Conservation (phyloP, 768 basidiomycete genomes). For the Rhodocollybia butyracea region DNA sequence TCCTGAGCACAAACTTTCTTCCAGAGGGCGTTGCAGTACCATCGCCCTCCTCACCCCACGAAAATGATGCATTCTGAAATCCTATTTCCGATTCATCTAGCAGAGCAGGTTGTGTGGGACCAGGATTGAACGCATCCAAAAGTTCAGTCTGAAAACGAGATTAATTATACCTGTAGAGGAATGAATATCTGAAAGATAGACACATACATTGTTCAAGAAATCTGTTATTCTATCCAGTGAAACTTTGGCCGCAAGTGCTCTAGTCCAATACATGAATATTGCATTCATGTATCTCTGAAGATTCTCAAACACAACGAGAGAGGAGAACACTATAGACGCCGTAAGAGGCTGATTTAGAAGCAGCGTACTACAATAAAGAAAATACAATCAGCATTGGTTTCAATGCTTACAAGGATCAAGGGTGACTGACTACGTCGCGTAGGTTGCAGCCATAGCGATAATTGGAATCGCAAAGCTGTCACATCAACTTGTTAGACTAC, state of each 20-base stretch:
- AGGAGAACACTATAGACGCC: conserved; percentile 23
- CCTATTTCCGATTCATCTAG: too few relatives aligned
- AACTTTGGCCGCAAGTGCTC: conserved; percentile 33
- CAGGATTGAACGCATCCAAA: conserved; percentile 19
- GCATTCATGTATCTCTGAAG: conserved; percentile 34
- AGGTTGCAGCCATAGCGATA: conserved; percentile 46
- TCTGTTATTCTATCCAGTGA: conserved; percentile 34
- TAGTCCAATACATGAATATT: conserved; percentile 12
- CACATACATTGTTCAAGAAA: conserved; percentile 7
- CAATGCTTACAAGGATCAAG: not conserved
- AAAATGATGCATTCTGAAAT: conserved; percentile 33
- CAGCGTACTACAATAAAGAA: conserved; percentile 4
- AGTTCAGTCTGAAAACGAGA: conserved; percentile 24
- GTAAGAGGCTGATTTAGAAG: conserved; percentile 9
- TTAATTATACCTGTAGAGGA: not conserved
- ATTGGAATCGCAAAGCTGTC: conserved; percentile 42
- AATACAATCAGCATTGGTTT: not conserved
- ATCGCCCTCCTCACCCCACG: conserved; percentile 27
- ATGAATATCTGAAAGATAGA: not conserved
- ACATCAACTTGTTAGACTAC: conserved; percentile 1
- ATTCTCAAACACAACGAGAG: conserved; percentile 43
- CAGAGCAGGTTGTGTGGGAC: too few relatives aligned
- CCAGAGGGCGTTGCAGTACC: conserved; percentile 20
- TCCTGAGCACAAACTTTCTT: conserved; percentile 34
- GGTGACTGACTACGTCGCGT: conserved; percentile 23